Percentiles rank a stretch among this genome's conserved stretches.
These are phyloP conservation scores for Guadua angustifolia DNA, from an alignment of 176 grass and related monocot genomes.

Conservation along the genomic window DNA sequence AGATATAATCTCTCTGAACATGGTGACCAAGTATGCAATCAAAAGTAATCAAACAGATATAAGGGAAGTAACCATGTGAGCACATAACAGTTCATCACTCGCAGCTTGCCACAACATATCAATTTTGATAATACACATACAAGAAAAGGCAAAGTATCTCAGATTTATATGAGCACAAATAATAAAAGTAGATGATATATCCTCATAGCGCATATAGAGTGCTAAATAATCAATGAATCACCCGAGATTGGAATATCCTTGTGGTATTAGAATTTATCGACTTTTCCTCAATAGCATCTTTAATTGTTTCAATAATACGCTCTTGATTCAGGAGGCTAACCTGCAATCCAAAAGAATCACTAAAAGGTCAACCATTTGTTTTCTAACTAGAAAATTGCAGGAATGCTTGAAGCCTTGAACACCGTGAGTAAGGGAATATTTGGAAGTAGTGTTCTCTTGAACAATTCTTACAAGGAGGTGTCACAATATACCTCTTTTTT, in stretches of 20 bases:
- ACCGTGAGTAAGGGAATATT: background rate
- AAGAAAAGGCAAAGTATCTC: background rate
- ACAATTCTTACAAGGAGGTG: background rate
- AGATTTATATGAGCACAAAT: background rate
- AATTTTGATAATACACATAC: slow-evolving; percentile 9
- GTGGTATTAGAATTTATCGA: slow-evolving; percentile 86
- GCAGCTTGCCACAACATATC: background rate
- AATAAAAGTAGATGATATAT: background rate
- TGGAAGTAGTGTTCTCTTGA: background rate
- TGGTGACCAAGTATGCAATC: background rate
- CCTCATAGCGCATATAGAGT: slow-evolving; percentile 9
- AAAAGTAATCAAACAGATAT: slow-evolving; percentile 1
- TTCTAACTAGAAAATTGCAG: background rate
- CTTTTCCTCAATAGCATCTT: slow-evolving; percentile 73
- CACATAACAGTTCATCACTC: background rate
- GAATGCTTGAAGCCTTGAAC: slow-evolving; percentile 6
- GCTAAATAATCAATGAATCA: slow-evolving; percentile 45
- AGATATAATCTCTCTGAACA: background rate
- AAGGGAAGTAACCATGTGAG: slow-evolving; percentile 3
- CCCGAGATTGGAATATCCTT: slow-evolving; percentile 93
- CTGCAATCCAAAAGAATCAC: slow-evolving; percentile 51
- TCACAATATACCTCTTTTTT: slow-evolving; percentile 81
- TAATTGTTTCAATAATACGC: slow-evolving; percentile 81
- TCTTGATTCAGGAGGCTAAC: slow-evolving; percentile 98
- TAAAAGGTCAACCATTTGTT: background rate